Percentiles rank a stretch among this genome's conserved stretches.
Evolutionary conservation across 2,329 filamentous ascomycete species (phyloP).

Genomic region (Leptographium procerum): DNA sequence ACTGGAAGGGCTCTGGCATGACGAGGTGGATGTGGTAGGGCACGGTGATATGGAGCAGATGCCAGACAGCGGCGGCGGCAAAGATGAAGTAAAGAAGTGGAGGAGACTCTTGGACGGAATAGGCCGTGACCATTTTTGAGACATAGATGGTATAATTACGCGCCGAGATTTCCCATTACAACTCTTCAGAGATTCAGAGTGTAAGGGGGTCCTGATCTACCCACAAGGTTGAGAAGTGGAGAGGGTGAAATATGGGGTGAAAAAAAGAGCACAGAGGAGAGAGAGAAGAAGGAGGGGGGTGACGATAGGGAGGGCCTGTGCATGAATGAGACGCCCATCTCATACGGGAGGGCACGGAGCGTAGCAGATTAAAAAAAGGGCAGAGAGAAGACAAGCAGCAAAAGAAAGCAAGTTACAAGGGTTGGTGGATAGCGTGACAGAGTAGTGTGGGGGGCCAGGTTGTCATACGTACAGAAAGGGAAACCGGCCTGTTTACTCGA

Average conservation of each 20-base stretch:
- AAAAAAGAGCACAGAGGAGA: background rate
- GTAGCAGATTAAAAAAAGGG: background rate
- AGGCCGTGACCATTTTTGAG: background rate
- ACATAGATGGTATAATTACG: conserved; percentile 7
- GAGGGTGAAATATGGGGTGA: conserved; percentile 1
- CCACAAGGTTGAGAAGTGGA: conserved; percentile 9
- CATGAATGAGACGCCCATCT: background rate
- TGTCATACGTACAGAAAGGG: background rate
- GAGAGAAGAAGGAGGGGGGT: background rate
- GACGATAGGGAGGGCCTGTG: background rate
- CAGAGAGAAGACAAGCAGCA: background rate
- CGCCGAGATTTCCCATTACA: conserved; percentile 8
- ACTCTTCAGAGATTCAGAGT: conserved; percentile 3
- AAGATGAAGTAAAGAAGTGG: background rate
- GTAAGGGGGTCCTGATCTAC: conserved; percentile 6
- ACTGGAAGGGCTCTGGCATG: background rate
- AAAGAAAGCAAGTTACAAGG: background rate
- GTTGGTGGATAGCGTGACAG: background rate
- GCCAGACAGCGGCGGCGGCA: background rate
- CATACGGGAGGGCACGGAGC: background rate
- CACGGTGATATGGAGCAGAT: background rate
- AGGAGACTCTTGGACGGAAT: background rate
- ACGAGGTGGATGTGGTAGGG: background rate
- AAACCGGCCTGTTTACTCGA: background rate
- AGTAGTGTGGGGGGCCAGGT: background rate